phyloP scores from a whole-genome alignment of 2,329 filamentous ascomycete species.

The Fusarium buharicum region DNA sequence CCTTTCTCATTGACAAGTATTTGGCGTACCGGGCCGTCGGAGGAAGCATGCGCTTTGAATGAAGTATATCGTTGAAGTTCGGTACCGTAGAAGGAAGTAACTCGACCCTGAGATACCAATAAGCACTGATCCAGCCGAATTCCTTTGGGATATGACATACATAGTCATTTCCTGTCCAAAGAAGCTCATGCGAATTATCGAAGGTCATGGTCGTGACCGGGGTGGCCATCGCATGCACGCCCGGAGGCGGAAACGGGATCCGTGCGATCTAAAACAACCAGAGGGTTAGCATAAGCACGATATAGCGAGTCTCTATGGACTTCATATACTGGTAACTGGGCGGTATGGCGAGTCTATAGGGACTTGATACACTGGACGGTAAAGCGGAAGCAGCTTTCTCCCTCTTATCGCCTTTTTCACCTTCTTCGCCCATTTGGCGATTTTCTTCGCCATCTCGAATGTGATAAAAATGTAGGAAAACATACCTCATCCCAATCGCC shows the following conservation, averaged over 20 bases:
- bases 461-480: slow-evolving; percentile 30
- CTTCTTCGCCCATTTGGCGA: not conserved
- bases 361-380: too few relatives aligned
- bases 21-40: slow-evolving; percentile 85
- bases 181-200: slow-evolving; percentile 85
- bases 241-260: slow-evolving; percentile 81
- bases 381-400: not conserved
- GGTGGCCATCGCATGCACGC: slow-evolving; percentile 74
- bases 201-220: slow-evolving; percentile 85
- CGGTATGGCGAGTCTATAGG: too few relatives aligned
- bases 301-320: not conserved
- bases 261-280: slow-evolving; percentile 73
- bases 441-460: not conserved
- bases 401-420: too few relatives aligned
- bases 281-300: slow-evolving; percentile 20
- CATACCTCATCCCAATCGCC: slow-evolving; percentile 75
- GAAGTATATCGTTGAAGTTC: slow-evolving; percentile 92
- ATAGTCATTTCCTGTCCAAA: slow-evolving; percentile 94
- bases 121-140: slow-evolving; percentile 26
- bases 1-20: slow-evolving; percentile 92
- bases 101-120: slow-evolving; percentile 72
- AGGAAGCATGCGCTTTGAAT: slow-evolving; percentile 78
- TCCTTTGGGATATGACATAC: slow-evolving; percentile 60
- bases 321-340: not conserved
- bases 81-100: slow-evolving; percentile 87